A percentile compares a stretch with the other conserved stretches of the same genome.
These are phyloP conservation scores for Linderniella brevidens DNA, from an alignment of 257 asterid species.

Conservation along the genomic window DNA sequence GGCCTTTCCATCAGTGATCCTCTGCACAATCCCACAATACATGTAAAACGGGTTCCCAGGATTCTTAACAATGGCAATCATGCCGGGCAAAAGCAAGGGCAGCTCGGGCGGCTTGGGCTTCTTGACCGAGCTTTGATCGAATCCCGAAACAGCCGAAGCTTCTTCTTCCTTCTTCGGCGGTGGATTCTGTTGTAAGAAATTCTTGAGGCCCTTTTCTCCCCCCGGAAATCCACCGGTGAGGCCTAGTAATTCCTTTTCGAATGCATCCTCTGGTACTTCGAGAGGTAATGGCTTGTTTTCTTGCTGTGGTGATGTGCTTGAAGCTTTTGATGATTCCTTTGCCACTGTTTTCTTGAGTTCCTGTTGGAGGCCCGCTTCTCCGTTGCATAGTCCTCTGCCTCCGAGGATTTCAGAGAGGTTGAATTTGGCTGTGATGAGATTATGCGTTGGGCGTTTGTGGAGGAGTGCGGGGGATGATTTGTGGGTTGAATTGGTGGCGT, in stretches of 20 bases:
- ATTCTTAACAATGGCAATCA: conserved; percentile 82
- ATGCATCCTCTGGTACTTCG: conserved; percentile 31
- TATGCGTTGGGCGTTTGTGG: conserved; percentile 16
- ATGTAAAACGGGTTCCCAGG: conserved; percentile 39
- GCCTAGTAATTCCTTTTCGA: conserved; percentile 68
- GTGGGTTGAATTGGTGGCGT: conserved; percentile 10
- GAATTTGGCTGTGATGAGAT: conserved; percentile 43
- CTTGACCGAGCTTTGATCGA: conserved; percentile 27
- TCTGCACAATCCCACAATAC: conserved; percentile 86
- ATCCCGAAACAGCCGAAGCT: conserved; percentile 12
- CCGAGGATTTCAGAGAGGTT: conserved; percentile 61
- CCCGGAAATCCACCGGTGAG: conserved; percentile 89
- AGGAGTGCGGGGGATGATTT: conserved; percentile 4
- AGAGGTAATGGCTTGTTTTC: conserved; percentile 9
- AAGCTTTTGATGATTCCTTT: conserved; percentile 18
- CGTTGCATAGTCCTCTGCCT: conserved; percentile 72
- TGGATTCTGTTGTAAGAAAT: conserved; percentile 54
- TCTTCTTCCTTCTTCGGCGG: conserved; percentile 33
- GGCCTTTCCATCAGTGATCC: conserved; percentile 83
- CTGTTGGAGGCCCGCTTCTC: conserved; percentile 46
- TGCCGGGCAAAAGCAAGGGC: conserved; percentile 24
- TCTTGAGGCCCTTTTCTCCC: conserved; percentile 60
- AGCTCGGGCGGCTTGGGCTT: conserved; percentile 19
- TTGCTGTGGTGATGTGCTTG: conserved; percentile 3
- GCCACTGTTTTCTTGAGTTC: conserved; percentile 34